Percentiles rank a stretch among this genome's conserved stretches.
These are phyloP conservation scores for Cercis canadensis DNA, from an alignment of 306 rosid genomes.

Conservation along the genomic window DNA sequence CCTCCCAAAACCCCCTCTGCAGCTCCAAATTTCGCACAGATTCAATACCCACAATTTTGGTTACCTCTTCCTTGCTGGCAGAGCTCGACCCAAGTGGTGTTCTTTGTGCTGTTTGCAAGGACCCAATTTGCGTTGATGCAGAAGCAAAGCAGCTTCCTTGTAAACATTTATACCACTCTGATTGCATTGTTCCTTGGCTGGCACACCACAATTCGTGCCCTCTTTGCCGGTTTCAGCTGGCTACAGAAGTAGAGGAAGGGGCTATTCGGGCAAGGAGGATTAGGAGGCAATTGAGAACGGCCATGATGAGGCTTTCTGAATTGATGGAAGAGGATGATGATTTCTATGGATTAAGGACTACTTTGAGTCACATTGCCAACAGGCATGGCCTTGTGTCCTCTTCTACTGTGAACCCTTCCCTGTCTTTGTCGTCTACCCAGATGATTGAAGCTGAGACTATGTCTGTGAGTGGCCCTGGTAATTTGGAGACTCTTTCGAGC, in stretches of 20 bases:
- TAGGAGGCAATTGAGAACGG: constrained; percentile 42
- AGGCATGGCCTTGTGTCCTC: constrained; percentile 47
- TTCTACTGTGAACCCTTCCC: constrained; percentile 3
- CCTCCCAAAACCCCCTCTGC: constrained; percentile 31
- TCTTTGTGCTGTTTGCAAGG: constrained; percentile 77
- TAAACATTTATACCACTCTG: constrained; percentile 73
- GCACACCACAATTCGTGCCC: constrained; percentile 72
- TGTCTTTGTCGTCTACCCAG: constrained; percentile 15
- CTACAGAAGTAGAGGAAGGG: constrained; percentile 30
- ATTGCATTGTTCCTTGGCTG: constrained; percentile 90
- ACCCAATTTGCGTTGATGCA: constrained; percentile 44
- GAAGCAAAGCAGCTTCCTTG: constrained; percentile 79
- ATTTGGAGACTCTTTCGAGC: constrained; percentile 36
- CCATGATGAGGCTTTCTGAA: constrained; percentile 50
- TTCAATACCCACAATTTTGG: constrained; percentile 41
- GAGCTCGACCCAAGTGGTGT: constrained; percentile 50
- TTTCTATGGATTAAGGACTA: constrained; percentile 58
- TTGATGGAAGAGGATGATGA: constrained; percentile 55
- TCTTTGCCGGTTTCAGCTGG: constrained; percentile 67
- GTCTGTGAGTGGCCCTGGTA: constrained; percentile 8
- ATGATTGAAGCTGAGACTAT: constrained; percentile 20
- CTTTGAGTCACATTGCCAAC: constrained; percentile 65
- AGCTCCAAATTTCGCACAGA: constrained; percentile 30
- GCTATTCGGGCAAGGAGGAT: constrained; percentile 18
- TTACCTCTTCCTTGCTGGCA: constrained; percentile 45